These are phyloP conservation scores for Amanita thiersii DNA, from an alignment of 768 basidiomycete genomes.

Conservation along the genomic window DNA sequence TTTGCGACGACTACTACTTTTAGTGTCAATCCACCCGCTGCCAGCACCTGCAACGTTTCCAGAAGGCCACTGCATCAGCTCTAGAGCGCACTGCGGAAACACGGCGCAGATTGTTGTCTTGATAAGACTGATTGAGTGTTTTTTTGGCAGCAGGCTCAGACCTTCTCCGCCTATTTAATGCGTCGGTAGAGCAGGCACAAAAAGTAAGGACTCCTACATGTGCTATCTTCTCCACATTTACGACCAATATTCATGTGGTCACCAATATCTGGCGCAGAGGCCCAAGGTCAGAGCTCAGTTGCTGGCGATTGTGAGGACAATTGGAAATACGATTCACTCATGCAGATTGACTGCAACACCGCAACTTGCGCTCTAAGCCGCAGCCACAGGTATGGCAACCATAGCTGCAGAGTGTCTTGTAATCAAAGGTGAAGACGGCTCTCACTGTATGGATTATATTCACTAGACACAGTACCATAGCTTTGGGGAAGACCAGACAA, in stretches of 20 bases:
- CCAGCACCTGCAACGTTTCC: too few relatives aligned
- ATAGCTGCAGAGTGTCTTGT: constrained; percentile 31
- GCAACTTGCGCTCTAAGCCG: constrained; percentile 30
- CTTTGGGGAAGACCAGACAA: neutral
- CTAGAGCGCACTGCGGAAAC: constrained; percentile 1
- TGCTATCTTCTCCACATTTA: constrained; percentile 20
- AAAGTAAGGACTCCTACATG: too few relatives aligned
- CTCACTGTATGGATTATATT: neutral
- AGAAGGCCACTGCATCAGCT: neutral
- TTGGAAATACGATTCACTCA: neutral
- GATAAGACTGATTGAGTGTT: neutral
- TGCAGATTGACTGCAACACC: constrained; percentile 42
- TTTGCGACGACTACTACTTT: too few relatives aligned
- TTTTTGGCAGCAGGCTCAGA: neutral
- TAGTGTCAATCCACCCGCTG: too few relatives aligned
- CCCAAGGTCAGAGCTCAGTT: constrained; percentile 25
- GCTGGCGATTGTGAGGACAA: too few relatives aligned
- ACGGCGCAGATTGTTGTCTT: neutral
- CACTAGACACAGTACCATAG: neutral
- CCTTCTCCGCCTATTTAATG: constrained; percentile 21
- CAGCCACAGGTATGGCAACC: constrained; percentile 20
- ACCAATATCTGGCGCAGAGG: constrained; percentile 19
- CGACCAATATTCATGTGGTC: constrained; percentile 23
- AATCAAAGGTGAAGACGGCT: constrained; percentile 21
- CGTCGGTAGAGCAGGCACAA: constrained; percentile 8